These are phyloP conservation scores for Pichia heedii DNA, from an alignment of 805 yeast species.

Conservation along the genomic window DNA sequence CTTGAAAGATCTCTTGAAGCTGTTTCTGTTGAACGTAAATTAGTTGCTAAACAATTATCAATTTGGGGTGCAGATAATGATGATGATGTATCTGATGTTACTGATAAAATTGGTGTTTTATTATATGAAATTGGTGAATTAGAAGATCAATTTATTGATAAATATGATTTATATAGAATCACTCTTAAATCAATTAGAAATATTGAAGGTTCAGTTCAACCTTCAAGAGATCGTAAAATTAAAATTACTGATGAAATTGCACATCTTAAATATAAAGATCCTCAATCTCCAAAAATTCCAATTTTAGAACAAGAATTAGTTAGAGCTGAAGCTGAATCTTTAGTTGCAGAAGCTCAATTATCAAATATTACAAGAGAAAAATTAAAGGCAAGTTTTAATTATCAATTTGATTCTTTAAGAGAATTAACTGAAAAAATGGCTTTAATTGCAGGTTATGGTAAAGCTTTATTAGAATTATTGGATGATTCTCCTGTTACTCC, in stretches of 20 bases:
- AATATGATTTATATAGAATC: conserved; percentile 78
- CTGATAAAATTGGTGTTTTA: conserved; percentile 79
- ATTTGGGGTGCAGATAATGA: conserved; percentile 85
- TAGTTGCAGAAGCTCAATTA: conserved; percentile 87
- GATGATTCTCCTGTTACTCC: conserved; percentile 85
- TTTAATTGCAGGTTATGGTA: conserved; percentile 83
- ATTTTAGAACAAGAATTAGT: conserved; percentile 84
- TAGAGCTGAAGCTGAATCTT: conserved; percentile 84
- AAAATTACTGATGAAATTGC: conserved; percentile 82
- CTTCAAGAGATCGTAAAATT: conserved; percentile 78
- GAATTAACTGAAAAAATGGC: conserved; percentile 83
- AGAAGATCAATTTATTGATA: conserved; percentile 80
- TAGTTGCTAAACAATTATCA: conserved; percentile 80
- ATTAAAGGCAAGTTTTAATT: conserved; percentile 74
- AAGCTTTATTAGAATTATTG: conserved; percentile 71
- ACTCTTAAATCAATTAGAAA: conserved; percentile 75
- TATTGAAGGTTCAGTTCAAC: conserved; percentile 82
- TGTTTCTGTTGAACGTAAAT: conserved; percentile 88
- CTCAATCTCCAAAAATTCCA: conserved; percentile 72
- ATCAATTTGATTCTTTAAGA: conserved; percentile 77
- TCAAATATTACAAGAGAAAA: conserved; percentile 84
- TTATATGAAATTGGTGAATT: conserved; percentile 77
- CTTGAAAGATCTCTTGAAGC: conserved; percentile 90
- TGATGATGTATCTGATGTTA: conserved; percentile 77
- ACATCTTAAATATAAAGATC: conserved; percentile 75